Evolutionary conservation across 345 rosid species (phyloP), one percentile per base, ranked within the genome.

Genomic region (Pelargonium nanum): DNA sequence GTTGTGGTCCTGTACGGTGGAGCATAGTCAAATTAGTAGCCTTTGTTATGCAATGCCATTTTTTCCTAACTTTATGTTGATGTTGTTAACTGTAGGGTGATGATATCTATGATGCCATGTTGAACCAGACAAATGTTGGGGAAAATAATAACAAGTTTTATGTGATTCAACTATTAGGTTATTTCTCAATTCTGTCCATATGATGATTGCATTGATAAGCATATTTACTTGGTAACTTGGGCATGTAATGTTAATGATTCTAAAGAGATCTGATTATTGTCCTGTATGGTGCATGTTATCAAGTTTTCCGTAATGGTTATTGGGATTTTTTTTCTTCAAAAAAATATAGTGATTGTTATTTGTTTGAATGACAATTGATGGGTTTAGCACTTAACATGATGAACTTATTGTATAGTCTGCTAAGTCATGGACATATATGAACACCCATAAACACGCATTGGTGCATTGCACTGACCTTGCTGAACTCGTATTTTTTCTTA

Each of bases 121-220:
- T 88, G 68, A 91, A 88, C 67, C 96, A 91, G 73, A 86, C 96
- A 55, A 83, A 88, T 73, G 76, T 85, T 54, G 83, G 81, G 62
- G 70, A 70, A 48, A 88, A 88, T 68, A 91, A 88, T 59, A 86
- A 91, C 83, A 91, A 88, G 72, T 86, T 86, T 80, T 86, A 75
- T 68, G 83, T 78, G 62, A 80, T 88, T 30, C 98, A 88, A 74
- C 86, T 86, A 56, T 79, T 91, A 56, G 96, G 98, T 86, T 17
- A 63, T 72, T 64, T 72, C 55, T 70, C 56, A 26, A 25, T 51
- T 26, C 52, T 52, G 26, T 60, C 6, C 51, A 9, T 53, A 26
- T 56, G 44, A 19, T 28, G 51, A 40, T 65, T 45, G 34, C 56
- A 25, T 55, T 64, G 50, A 22, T 44, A 0, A 26, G 2, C 58